Evolutionary conservation across 768 basidiomycete species (phyloP).

Genomic region (Pleurotus platypus): DNA sequence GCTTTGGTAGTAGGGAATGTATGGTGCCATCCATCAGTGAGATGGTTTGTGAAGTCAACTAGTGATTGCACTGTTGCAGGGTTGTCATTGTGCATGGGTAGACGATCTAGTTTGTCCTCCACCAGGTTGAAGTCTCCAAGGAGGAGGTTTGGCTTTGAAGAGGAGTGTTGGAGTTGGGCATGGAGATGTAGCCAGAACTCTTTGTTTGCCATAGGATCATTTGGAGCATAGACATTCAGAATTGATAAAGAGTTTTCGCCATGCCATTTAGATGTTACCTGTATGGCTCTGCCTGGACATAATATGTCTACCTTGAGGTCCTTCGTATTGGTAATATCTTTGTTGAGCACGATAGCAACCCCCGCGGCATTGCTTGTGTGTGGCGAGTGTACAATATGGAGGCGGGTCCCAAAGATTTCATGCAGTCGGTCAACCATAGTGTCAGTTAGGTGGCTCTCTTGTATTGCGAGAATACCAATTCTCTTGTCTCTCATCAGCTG

Average conservation of each 20-base stretch:
- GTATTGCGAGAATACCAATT: neutral
- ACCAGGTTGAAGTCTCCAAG: neutral
- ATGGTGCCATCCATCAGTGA: too few relatives aligned
- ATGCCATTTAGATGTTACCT: neutral
- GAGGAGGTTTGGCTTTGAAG: neutral
- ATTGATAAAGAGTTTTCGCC: neutral
- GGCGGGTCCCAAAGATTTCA: neutral
- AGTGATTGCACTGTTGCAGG: neutral
- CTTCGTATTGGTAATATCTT: neutral
- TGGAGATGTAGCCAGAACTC: neutral
- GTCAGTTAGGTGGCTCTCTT: neutral
- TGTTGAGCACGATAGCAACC: neutral
- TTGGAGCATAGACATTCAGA: too few relatives aligned
- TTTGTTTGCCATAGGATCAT: too few relatives aligned
- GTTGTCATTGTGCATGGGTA: neutral
- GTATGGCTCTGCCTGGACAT: neutral
- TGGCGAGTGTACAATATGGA: neutral
- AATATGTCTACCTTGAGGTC: neutral
- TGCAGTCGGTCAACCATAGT: neutral
- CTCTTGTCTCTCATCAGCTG: neutral
- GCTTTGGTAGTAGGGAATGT: too few relatives aligned
- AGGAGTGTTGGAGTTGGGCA: neutral
- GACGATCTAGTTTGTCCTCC: neutral
- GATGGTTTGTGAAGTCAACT: too few relatives aligned
- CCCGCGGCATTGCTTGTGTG: neutral